Percentiles rank a stretch among this genome's conserved stretches.
Evolutionary conservation across 2,329 filamentous ascomycete species (phyloP).

Genomic region (Paraconiothyrium brasiliense): DNA sequence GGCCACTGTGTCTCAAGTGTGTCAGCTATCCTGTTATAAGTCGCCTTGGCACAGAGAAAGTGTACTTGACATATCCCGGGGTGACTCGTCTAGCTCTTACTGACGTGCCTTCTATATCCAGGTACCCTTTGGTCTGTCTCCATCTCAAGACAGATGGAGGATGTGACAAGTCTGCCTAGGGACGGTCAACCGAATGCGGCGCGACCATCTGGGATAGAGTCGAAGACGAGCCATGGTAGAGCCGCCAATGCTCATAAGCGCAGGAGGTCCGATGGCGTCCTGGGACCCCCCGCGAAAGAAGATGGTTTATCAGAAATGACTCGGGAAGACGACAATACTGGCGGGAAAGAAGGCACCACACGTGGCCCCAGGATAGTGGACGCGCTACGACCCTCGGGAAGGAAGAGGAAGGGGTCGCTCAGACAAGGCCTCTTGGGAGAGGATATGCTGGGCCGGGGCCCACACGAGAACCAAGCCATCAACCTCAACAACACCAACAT

Average conservation of each 20-base stretch:
- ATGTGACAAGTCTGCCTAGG: constrained; percentile 12
- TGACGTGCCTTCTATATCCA: background rate
- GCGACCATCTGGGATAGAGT: constrained; percentile 17
- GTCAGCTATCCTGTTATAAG: background rate
- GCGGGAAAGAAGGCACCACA: constrained; percentile 7
- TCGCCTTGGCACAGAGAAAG: background rate
- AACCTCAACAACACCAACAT: constrained; percentile 29
- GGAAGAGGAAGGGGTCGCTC: constrained; percentile 83
- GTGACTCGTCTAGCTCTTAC: constrained; percentile 1
- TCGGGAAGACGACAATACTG: constrained; percentile 17
- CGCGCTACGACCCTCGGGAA: constrained; percentile 59
- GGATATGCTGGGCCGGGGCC: constrained; percentile 55
- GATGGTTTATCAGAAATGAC: constrained; percentile 16
- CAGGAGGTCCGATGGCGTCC: constrained; percentile 69
- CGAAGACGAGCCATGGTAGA: constrained; percentile 15
- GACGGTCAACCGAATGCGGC: constrained; percentile 20
- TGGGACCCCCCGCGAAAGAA: constrained; percentile 60
- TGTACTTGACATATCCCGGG: background rate
- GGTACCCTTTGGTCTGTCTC: background rate
- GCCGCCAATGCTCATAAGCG: constrained; percentile 53
- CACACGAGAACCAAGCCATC: constrained; percentile 34
- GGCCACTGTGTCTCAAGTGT: constrained; percentile 2
- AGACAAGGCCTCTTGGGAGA: constrained; percentile 86
- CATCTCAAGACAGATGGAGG: background rate
- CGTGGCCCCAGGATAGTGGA: constrained; percentile 7